A percentile compares a stretch with the other conserved stretches of the same genome.
Conservation (phyloP, 2,329 filamentous ascomycete genomes). For the Talaromyces marneffei region DNA sequence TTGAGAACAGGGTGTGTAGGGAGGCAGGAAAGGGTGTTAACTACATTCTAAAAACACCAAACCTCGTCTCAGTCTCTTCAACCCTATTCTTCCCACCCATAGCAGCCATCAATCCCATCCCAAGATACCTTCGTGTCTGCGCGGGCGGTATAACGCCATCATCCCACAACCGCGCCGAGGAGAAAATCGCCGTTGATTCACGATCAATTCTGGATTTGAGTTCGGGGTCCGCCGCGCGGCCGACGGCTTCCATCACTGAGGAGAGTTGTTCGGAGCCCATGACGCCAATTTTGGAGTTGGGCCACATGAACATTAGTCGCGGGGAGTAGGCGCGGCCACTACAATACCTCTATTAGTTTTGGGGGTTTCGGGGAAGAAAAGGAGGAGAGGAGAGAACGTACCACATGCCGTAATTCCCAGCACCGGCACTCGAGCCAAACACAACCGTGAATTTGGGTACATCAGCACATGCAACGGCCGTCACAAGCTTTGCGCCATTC, state of each 20-base stretch:
- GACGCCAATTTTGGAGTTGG: slow-evolving; percentile 89
- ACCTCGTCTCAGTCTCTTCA: slow-evolving; percentile 55
- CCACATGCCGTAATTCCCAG: slow-evolving; percentile 98
- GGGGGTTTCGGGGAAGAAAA: slow-evolving; percentile 4
- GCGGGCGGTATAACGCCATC: slow-evolving; percentile 75
- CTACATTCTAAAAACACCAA: slow-evolving; percentile 80
- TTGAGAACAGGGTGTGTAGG: no score
- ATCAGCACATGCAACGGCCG: slow-evolving; percentile 85
- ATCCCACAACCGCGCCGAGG: slow-evolving; percentile 85
- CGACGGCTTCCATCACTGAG: slow-evolving; percentile 91
- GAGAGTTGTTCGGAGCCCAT: slow-evolving; percentile 94
- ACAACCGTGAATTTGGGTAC: slow-evolving; percentile 97
- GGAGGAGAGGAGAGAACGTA: slow-evolving; percentile 33
- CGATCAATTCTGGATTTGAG: slow-evolving; percentile 78
- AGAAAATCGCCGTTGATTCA: slow-evolving; percentile 85
- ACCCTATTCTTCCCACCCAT: slow-evolving; percentile 60
- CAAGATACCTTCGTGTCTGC: slow-evolving; percentile 67
- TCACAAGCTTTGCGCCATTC: slow-evolving; percentile 94
- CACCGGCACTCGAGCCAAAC: slow-evolving; percentile 86
- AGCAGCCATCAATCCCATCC: slow-evolving; percentile 65
- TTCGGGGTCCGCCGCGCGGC: slow-evolving; percentile 71
- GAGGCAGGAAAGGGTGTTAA: not conserved
- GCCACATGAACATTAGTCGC: slow-evolving; percentile 93
- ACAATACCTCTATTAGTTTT: slow-evolving; percentile 8
- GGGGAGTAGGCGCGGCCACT: slow-evolving; percentile 88